Conservation (phyloP, 768 basidiomycete genomes). For the Termitomyces sp. region DNA sequence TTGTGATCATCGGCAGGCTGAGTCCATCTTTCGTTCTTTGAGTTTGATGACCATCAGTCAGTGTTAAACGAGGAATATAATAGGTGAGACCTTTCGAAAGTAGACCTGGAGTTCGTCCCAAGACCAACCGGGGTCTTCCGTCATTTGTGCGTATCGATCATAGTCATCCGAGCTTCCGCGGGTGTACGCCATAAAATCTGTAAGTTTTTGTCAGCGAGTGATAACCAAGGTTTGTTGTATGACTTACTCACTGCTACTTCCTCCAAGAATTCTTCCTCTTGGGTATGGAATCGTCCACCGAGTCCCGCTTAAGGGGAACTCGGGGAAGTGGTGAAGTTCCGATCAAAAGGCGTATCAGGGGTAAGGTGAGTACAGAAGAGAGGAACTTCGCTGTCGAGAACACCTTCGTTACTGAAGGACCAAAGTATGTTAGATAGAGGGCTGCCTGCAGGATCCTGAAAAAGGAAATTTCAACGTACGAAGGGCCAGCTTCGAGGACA, state of each 20-base stretch:
- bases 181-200: constrained; percentile 17
- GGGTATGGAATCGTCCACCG: constrained; percentile 20
- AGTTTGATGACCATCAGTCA: neutral
- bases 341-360: constrained; percentile 14
- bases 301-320: constrained; percentile 19
- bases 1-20: constrained; percentile 25
- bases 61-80: neutral
- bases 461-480: too few relatives aligned
- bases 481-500: too few relatives aligned
- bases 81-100: constrained; percentile 16
- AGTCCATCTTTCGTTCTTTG: constrained; percentile 24
- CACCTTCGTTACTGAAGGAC: constrained; percentile 5
- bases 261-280: constrained; percentile 23
- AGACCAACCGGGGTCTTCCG: constrained; percentile 25
- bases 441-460: too few relatives aligned
- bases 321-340: constrained; percentile 25
- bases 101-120: constrained; percentile 20
- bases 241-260: constrained; percentile 21
- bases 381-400: constrained; percentile 10
- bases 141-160: constrained; percentile 20
- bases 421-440: too few relatives aligned
- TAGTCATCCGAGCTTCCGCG: constrained; percentile 24
- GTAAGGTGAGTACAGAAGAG: constrained; percentile 8
- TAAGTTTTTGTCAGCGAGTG: neutral
- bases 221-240: too few relatives aligned